A percentile compares a stretch with the other conserved stretches of the same genome.
Evolutionary conservation across 2,329 filamentous ascomycete genomes (phyloP).

Genomic region (Diaporthe ilicicola): DNA sequence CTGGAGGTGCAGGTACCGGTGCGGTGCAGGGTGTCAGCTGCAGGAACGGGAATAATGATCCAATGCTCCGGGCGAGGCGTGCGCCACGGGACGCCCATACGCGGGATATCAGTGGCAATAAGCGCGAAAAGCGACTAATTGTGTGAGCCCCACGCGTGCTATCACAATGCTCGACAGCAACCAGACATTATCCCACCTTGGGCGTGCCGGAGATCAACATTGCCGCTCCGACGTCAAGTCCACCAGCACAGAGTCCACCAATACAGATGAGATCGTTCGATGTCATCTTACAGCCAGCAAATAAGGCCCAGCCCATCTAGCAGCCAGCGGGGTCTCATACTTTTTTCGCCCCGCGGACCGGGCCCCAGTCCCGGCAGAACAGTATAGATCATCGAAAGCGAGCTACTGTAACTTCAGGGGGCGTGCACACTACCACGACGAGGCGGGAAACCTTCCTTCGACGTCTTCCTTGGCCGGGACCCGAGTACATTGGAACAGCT

Average conservation of each 20-base stretch:
- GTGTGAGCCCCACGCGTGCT: constrained; percentile 8
- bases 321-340: not conserved
- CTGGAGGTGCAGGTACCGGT: constrained; percentile 8
- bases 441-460: not conserved
- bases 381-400: not conserved
- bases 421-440: not conserved
- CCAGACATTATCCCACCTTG: not conserved
- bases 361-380: not conserved
- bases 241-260: not conserved
- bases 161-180: not conserved
- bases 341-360: not conserved
- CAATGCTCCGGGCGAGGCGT: constrained; percentile 15
- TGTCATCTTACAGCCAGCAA: constrained; percentile 18
- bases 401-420: constrained; percentile 1
- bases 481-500: not conserved
- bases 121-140: constrained; percentile 17
- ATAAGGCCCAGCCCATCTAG: constrained; percentile 5
- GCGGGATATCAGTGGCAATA: constrained; percentile 18
- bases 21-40: not conserved
- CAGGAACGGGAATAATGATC: constrained; percentile 25
- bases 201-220: not conserved
- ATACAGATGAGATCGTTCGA: constrained; percentile 4
- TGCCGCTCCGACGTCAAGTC: not conserved
- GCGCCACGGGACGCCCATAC: not conserved
- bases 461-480: not conserved